Evolutionary conservation across 495 filamentous ascomycete genomes (phyloP).

Genomic region (Hypoxylon perforatum): DNA sequence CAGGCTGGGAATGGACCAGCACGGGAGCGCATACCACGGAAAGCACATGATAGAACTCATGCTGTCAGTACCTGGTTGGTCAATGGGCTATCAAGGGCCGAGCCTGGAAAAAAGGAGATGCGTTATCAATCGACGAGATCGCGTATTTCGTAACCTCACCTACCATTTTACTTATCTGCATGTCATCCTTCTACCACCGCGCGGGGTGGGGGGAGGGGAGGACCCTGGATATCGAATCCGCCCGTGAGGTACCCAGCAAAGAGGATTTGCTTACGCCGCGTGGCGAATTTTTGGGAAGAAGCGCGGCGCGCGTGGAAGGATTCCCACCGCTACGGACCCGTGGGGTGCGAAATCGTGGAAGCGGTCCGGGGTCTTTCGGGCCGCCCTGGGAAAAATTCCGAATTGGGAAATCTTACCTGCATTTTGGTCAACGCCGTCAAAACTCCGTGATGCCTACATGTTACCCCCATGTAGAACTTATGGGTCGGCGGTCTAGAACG

Average conservation of each 20-base stretch:
- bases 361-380: slow-evolving; percentile 4
- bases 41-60: too few relatives aligned
- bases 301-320: slow-evolving; percentile 51
- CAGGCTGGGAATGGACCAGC: too few relatives aligned
- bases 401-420: neutral
- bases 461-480: neutral
- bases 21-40: too few relatives aligned
- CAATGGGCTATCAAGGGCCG: too few relatives aligned
- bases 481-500: neutral
- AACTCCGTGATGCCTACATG: neutral
- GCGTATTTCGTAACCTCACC: too few relatives aligned
- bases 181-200: slow-evolving; percentile 30
- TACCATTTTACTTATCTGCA: neutral
- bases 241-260: too few relatives aligned
- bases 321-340: slow-evolving; percentile 24
- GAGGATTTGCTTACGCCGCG: slow-evolving; percentile 60
- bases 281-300: slow-evolving; percentile 65
- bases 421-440: neutral
- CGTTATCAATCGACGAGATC: too few relatives aligned
- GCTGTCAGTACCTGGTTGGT: too few relatives aligned
- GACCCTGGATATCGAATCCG: slow-evolving; percentile 56
- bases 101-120: too few relatives aligned
- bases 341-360: neutral
- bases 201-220: slow-evolving; percentile 9
- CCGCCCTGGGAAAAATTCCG: neutral